Evolutionary conservation across 2,329 filamentous ascomycete genomes (phyloP).

Genomic region (Colletotrichum noveboracense): DNA sequence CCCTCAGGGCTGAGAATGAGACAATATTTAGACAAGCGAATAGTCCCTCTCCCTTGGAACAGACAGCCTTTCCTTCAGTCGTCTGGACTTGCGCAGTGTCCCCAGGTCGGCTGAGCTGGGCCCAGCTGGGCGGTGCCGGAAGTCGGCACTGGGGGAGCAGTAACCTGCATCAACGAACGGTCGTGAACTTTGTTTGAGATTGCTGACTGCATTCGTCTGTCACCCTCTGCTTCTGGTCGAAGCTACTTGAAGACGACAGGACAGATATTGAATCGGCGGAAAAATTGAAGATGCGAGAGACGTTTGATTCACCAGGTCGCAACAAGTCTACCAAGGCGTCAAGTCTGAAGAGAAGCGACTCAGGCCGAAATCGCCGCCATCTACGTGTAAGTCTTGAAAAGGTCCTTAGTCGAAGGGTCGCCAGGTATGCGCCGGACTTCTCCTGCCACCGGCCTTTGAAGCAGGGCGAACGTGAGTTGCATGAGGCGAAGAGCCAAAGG

Average conservation of each 20-base stretch:
- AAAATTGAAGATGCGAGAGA: background rate
- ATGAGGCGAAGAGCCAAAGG: background rate
- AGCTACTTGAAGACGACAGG: background rate
- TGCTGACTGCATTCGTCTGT: background rate
- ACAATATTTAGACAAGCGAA: background rate
- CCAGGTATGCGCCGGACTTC: background rate
- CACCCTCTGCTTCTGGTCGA: background rate
- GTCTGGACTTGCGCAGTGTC: background rate
- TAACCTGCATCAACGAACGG: background rate
- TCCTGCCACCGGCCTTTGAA: background rate
- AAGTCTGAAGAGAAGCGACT: background rate
- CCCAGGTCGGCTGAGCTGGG: background rate
- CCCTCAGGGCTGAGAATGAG: background rate
- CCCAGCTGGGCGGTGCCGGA: background rate
- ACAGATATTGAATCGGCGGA: background rate
- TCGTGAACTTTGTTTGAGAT: background rate
- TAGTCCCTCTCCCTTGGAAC: background rate
- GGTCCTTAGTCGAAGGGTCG: rapidly evolving
- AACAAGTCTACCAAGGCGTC: background rate
- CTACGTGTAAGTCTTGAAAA: background rate
- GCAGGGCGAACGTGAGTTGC: background rate
- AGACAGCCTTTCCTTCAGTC: background rate
- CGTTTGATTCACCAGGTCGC: background rate
- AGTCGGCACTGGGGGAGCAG: background rate
- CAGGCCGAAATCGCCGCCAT: background rate